phyloP scores from a whole-genome alignment of 495 filamentous ascomycete genomes.

The Lasiosphaeria hispida region DNA sequence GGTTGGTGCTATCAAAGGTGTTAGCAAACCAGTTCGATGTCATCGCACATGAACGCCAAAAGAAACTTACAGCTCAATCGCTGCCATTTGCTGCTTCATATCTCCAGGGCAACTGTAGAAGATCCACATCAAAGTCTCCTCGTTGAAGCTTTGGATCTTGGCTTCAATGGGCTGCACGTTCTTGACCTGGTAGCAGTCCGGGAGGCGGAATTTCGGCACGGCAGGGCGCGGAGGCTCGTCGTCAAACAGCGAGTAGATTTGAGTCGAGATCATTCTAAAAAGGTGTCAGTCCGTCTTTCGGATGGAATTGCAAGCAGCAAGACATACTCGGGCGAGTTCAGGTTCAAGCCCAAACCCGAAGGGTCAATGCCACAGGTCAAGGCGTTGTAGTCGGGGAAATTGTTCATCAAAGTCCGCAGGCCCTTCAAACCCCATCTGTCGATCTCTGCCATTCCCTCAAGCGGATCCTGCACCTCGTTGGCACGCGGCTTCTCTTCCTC shows the following conservation, averaged over 20 bases:
- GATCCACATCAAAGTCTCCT: conserved; percentile 90
- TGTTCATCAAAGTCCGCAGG: conserved; percentile 73
- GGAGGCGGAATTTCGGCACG: conserved; percentile 74
- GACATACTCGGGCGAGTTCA: conserved; percentile 74
- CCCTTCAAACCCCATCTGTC: conserved; percentile 83
- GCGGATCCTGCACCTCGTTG: conserved; percentile 50
- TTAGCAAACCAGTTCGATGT: conserved; percentile 7
- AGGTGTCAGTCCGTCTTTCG: conserved; percentile 5
- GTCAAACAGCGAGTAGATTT: conserved; percentile 66
- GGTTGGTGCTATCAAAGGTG: conserved; percentile 41
- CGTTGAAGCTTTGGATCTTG: conserved; percentile 78
- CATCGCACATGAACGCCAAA: background rate
- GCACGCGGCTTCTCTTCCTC: conserved; percentile 38
- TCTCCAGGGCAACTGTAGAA: conserved; percentile 89
- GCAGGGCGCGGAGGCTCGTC: conserved; percentile 65
- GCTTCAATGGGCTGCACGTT: conserved; percentile 79
- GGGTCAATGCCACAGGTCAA: conserved; percentile 79
- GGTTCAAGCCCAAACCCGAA: conserved; percentile 70
- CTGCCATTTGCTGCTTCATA: conserved; percentile 79
- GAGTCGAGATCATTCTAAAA: conserved; percentile 38
- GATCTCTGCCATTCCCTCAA: conserved; percentile 72
- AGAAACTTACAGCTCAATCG: conserved; percentile 67
- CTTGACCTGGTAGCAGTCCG: conserved; percentile 80
- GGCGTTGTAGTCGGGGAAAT: conserved; percentile 70
- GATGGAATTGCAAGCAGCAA: background rate